A percentile compares a stretch with the other conserved stretches of the same genome.
phyloP scores from a whole-genome alignment of 306 rosid genomes.

The Cyclanthera cordifolia region DNA sequence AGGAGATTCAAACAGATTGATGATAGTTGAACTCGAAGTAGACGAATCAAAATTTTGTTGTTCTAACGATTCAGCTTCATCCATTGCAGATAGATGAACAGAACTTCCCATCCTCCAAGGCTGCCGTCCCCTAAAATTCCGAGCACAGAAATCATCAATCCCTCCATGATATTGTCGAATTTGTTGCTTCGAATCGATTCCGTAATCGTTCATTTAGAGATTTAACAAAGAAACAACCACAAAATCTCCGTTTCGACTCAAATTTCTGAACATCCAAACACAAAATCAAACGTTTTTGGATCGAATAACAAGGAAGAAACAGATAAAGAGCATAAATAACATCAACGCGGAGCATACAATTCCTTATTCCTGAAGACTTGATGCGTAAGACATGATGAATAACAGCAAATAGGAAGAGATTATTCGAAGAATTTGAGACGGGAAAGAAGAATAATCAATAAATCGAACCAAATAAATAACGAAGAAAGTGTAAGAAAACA shows the following conservation, averaged over 20 bases:
- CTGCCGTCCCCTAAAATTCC: conserved; percentile 28
- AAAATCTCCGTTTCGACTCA: not conserved
- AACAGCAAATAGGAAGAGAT: not conserved
- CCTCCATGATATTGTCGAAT: conserved; percentile 21
- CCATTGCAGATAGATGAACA: conserved; percentile 28
- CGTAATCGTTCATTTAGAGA: conserved; percentile 16
- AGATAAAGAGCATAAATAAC: not conserved
- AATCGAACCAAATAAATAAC: not conserved
- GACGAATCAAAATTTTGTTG: conserved; percentile 22
- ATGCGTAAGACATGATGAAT: conserved; percentile 9
- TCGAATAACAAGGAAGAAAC: not conserved
- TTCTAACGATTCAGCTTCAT: conserved; percentile 8
- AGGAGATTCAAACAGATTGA: conserved; percentile 54
- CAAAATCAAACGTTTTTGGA: not conserved
- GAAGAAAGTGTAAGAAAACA: not conserved
- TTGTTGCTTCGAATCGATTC: conserved; percentile 33
- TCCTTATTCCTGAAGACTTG: conserved; percentile 11
- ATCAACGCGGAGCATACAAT: conserved; percentile 7
- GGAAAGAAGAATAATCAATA: not conserved
- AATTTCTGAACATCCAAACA: not conserved
- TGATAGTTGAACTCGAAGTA: conserved; percentile 30
- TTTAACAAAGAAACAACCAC: not conserved
- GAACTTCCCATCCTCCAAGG: conserved; percentile 37
- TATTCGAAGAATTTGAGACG: not conserved
- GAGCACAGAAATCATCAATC: conserved; percentile 20